Evolutionary conservation across 2,329 filamentous ascomycete species (phyloP).

Genomic region (Colletotrichum sp.): DNA sequence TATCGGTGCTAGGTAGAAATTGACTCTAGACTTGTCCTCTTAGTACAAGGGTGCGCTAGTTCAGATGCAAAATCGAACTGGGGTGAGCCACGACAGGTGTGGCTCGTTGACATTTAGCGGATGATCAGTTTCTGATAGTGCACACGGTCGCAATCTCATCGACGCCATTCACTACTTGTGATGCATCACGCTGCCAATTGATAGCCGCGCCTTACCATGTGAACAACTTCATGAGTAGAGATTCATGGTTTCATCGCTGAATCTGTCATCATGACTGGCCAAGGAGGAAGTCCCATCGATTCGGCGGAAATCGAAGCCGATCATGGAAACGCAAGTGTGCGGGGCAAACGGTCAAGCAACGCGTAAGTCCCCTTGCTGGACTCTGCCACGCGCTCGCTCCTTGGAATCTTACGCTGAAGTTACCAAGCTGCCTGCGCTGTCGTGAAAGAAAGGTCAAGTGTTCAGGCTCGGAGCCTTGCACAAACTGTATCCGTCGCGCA

Average conservation of each 20-base stretch:
- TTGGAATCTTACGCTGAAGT: neutral
- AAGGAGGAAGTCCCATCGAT: neutral
- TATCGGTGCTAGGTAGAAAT: neutral
- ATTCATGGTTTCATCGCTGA: neutral
- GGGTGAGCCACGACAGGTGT: neutral
- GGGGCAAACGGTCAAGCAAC: neutral
- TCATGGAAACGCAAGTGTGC: neutral
- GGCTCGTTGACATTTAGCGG: neutral
- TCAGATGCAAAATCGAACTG: neutral
- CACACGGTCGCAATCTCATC: neutral
- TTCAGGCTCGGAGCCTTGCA: constrained; percentile 1
- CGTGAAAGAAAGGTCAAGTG: constrained; percentile 16
- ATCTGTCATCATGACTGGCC: neutral
- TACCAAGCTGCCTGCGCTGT: neutral
- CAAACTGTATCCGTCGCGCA: neutral
- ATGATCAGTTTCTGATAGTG: neutral
- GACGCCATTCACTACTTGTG: neutral
- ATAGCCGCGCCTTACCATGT: neutral
- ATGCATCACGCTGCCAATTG: neutral
- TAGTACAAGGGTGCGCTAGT: neutral
- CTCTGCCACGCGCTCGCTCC: neutral
- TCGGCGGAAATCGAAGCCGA: neutral
- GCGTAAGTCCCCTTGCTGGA: neutral
- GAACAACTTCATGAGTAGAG: neutral
- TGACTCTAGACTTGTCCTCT: neutral